Conservation (phyloP, 2,329 filamentous ascomycete species). For the Lizonia empirigonia region DNA sequence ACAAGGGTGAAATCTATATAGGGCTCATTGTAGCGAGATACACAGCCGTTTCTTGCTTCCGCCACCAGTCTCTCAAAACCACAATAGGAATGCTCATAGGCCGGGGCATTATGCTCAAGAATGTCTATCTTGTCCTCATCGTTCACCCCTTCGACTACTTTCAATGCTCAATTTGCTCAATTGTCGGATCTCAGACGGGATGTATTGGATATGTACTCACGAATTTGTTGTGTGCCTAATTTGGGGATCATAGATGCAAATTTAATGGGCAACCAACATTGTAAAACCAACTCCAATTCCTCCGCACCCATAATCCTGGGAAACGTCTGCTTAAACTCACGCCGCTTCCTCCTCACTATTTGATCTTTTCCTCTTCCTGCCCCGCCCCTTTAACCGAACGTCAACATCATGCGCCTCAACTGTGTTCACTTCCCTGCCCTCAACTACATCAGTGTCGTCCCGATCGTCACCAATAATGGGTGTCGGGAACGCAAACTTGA, state of each 20-base stretch:
- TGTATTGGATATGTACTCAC: no score
- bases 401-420: not conserved
- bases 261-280: no score
- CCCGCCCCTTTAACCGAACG: no score
- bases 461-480: no score
- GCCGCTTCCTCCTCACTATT: not conserved
- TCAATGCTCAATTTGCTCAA: not conserved
- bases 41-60: no score
- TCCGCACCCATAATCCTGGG: not conserved
- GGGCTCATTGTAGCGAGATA: no score
- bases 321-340: not conserved
- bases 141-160: not conserved
- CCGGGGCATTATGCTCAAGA: not conserved
- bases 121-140: not conserved
- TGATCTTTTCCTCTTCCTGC: not conserved
- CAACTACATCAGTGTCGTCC: not conserved
- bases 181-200: no score
- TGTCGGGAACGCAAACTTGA: not conserved
- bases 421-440: not conserved
- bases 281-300: not conserved
- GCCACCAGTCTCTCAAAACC: no score
- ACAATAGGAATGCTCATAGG: not conserved
- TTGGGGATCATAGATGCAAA: no score
- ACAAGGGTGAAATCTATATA: no score
- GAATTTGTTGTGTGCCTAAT: no score